Conservation (phyloP, 2,329 filamentous ascomycete genomes). For the Rhinocladiella similis region DNA sequence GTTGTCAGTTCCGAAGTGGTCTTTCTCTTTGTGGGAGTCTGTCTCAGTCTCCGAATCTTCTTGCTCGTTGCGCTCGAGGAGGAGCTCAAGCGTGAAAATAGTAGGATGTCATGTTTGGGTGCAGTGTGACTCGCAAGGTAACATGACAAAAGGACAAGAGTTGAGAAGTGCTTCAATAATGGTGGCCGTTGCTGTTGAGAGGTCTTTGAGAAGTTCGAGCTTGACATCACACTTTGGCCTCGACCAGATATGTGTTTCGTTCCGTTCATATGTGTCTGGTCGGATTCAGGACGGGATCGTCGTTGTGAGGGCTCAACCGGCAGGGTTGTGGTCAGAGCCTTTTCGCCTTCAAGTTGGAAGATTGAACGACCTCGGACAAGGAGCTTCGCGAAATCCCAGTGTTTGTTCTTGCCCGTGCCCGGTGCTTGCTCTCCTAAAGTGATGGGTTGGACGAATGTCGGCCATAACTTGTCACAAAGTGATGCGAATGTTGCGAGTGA, state of each 20-base stretch:
- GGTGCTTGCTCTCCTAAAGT: slow-evolving; percentile 60
- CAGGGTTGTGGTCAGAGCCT: slow-evolving; percentile 39
- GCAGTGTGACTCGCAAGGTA: slow-evolving; percentile 50
- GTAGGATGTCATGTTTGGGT: slow-evolving; percentile 48
- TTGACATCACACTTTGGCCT: neutral
- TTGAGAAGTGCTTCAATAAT: slow-evolving; percentile 47
- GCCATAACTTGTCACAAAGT: slow-evolving; percentile 76
- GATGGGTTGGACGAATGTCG: slow-evolving; percentile 77
- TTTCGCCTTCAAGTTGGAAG: slow-evolving; percentile 48
- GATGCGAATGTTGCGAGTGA: slow-evolving; percentile 72
- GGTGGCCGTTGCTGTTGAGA: slow-evolving; percentile 9
- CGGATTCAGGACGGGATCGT: too few relatives aligned
- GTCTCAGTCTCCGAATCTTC: slow-evolving; percentile 41
- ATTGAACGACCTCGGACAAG: slow-evolving; percentile 57
- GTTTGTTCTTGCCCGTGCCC: slow-evolving; percentile 50
- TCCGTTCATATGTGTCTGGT: too few relatives aligned
- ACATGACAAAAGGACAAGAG: slow-evolving; percentile 47
- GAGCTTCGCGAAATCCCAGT: slow-evolving; percentile 81
- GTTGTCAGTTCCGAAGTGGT: slow-evolving; percentile 25
- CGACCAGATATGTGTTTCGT: neutral
- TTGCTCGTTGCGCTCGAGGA: slow-evolving; percentile 44
- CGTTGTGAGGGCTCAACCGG: slow-evolving; percentile 24
- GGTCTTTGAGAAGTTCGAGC: neutral
- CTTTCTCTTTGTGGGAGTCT: slow-evolving; percentile 34
- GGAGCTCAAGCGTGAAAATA: slow-evolving; percentile 51